Evolutionary conservation across 176 grass and related monocot genomes (phyloP), one percentile per base, ranked within the genome.

Genomic region (Saccharum officinarum): DNA sequence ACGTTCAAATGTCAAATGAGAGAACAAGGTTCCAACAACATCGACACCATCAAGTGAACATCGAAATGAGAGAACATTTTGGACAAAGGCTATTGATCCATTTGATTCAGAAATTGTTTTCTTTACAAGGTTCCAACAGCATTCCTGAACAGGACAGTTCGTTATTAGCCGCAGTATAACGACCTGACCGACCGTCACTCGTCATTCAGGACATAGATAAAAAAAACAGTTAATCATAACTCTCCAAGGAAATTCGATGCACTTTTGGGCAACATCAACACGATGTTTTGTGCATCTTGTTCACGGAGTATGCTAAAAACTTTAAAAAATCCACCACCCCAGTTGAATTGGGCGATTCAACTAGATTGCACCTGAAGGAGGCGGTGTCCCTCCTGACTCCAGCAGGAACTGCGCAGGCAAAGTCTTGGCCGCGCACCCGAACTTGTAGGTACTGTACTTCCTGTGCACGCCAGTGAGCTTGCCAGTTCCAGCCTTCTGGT

Each of bases 361-460:
- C 75, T 71, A 84, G 66, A 36, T 63, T 79, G 47, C 36, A 26
- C 4, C 12, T 2, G n/a, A 89, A 86, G 25, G 16, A 47, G 71
- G 70, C 12, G 11, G 30, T 22, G 81, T n/a, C 25, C n/a, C 41
- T 83, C 18, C 71, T 71, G 70, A 81, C 30, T 82, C 79, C 82
- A 94, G 78, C 70, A 99, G 52, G 89, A 96, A 91, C 50, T 86
- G 67, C 3, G 97, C 90, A 33, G 90, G 93, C 45, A 87, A 84
- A 69, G 78, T 72, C 83, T 91, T 94, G 25, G 97, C 84, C 8
- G 68, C 73, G 34, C 88, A 99, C 1, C 97, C 97, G 41, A 89
- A 96, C 77, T 82, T 96, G 57, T 76, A 92, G 2, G 90, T 89
- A 69, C 81, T 96, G 46, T 92, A 99, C 75, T 99, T 99, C 64